phyloP scores from a whole-genome alignment of 1,139 yeast species.

The Geotrichum bryndzae region DNA sequence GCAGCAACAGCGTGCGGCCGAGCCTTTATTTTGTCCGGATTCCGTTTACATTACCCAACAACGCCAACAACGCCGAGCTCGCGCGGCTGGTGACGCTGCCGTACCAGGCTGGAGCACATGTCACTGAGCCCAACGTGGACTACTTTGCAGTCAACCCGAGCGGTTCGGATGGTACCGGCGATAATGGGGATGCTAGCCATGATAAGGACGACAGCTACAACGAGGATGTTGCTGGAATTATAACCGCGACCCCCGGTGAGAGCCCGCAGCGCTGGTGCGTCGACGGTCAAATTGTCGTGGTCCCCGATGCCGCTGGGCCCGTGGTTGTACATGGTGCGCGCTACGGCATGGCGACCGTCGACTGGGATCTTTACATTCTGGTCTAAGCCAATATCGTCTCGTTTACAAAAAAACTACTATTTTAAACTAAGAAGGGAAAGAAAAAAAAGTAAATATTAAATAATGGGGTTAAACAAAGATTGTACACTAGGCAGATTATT shows the following conservation, averaged over 20 bases:
- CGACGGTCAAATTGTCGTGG: slow-evolving; percentile 29
- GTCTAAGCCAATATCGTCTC: slow-evolving; percentile 5
- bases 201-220: slow-evolving; percentile 21
- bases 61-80: slow-evolving; percentile 35
- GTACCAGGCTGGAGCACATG: slow-evolving; percentile 53
- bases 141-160: slow-evolving; percentile 14
- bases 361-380: slow-evolving; percentile 31
- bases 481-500: too few species aligned
- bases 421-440: neutral
- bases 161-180: slow-evolving; percentile 12
- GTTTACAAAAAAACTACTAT: too few species aligned
- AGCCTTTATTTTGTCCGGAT: slow-evolving; percentile 46
- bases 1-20: neutral
- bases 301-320: slow-evolving; percentile 17
- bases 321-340: neutral
- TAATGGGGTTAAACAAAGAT: too few species aligned
- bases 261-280: slow-evolving; percentile 13
- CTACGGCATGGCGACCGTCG: slow-evolving; percentile 19
- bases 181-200: slow-evolving; percentile 20
- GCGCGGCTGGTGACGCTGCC: slow-evolving; percentile 55
- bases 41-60: neutral
- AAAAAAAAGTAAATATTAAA: neutral
- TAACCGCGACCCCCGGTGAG: neutral
- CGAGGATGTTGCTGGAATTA: slow-evolving; percentile 11
- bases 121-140: slow-evolving; percentile 33